Conservation (phyloP, 2,329 filamentous ascomycete genomes). For the Fusarium nurragi region DNA sequence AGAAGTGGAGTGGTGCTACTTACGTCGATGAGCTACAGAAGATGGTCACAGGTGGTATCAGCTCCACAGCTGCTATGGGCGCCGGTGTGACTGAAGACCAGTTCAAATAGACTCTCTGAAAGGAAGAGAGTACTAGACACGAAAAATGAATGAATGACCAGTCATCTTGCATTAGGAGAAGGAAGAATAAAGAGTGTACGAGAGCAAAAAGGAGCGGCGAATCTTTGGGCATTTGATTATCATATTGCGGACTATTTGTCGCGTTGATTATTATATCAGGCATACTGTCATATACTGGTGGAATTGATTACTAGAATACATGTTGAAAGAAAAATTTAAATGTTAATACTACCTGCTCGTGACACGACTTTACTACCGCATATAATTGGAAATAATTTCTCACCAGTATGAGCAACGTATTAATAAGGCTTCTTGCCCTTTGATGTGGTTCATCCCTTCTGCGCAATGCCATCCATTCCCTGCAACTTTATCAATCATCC, state of each 20-base stretch:
- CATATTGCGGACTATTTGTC: slow-evolving; percentile 19
- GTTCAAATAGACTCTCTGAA: slow-evolving; percentile 61
- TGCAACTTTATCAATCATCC: not conserved
- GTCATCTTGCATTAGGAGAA: not conserved
- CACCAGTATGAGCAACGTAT: not conserved
- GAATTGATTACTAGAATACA: slow-evolving; percentile 13
- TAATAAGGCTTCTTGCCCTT: not conserved
- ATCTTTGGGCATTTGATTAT: slow-evolving; percentile 35
- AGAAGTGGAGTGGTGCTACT: slow-evolving; percentile 97
- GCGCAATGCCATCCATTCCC: not conserved
- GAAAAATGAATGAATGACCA: not conserved
- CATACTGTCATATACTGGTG: slow-evolving; percentile 6
- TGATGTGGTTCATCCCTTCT: not conserved
- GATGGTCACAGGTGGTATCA: slow-evolving; percentile 95
- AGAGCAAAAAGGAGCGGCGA: slow-evolving; percentile 20
- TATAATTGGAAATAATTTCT: not conserved
- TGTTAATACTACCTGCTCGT: not conserved
- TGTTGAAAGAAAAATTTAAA: not conserved
- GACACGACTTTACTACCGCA: not conserved
- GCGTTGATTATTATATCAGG: slow-evolving; percentile 7
- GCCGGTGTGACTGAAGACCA: slow-evolving; percentile 98
- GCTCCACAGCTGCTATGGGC: slow-evolving; percentile 94
- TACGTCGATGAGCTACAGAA: slow-evolving; percentile 95
- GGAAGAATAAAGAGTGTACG: not conserved
- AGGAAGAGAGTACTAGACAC: not conserved